Evolutionary conservation across 768 basidiomycete species (phyloP).

Genomic region (Wakefieldia striispora): DNA sequence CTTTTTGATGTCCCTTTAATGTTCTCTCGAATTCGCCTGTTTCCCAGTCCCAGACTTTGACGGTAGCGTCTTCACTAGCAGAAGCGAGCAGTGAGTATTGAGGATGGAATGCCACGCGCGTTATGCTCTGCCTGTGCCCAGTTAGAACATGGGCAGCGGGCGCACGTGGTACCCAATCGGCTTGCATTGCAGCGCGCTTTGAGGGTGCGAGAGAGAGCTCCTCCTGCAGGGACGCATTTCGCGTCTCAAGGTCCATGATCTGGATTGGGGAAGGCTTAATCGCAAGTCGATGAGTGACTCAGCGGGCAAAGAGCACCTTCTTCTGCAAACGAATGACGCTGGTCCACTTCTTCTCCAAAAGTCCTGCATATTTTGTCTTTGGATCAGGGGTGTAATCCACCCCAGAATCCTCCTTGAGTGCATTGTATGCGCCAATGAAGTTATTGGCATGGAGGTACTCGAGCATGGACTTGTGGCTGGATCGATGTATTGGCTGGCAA

Average conservation of each 20-base stretch:
- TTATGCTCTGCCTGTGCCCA: constrained; percentile 76
- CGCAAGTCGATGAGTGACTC: constrained; percentile 1
- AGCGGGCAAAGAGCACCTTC: constrained; percentile 54
- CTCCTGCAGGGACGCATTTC: constrained; percentile 79
- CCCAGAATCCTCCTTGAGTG: constrained; percentile 52
- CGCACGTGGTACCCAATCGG: constrained; percentile 87
- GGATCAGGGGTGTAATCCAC: constrained; percentile 77
- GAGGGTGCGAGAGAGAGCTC: constrained; percentile 50
- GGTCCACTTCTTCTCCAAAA: constrained; percentile 98
- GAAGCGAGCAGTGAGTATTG: constrained; percentile 79
- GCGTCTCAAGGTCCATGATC: constrained; percentile 95
- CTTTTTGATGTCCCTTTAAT: constrained; percentile 88
- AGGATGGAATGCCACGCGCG: constrained; percentile 82
- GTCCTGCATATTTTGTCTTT: constrained; percentile 79
- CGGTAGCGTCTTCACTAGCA: constrained; percentile 84
- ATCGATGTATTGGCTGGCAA: constrained; percentile 7
- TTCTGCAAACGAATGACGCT: constrained; percentile 94
- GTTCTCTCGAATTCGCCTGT: constrained; percentile 91
- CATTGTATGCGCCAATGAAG: constrained; percentile 60
- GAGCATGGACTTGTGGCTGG: constrained; percentile 77
- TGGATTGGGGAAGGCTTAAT: constrained; percentile 31
- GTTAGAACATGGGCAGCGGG: constrained; percentile 76
- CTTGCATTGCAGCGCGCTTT: constrained; percentile 57
- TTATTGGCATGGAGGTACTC: constrained; percentile 72
- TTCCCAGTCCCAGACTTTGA: constrained; percentile 98